A percentile compares a stretch with the other conserved stretches of the same genome.
Evolutionary conservation across 257 asterid species (phyloP).

Genomic region (Plantago ovata): DNA sequence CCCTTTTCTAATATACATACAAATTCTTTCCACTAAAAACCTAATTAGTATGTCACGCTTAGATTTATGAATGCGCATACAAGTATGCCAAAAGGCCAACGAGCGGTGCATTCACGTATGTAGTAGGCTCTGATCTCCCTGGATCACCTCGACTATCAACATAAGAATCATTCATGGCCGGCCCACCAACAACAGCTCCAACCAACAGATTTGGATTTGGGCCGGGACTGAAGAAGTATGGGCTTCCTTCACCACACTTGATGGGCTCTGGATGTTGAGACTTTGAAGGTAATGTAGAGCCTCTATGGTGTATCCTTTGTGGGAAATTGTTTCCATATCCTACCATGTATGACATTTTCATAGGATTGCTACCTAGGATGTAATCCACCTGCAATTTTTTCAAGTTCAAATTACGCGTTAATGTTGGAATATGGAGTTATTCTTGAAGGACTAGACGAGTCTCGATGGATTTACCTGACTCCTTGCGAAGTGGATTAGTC

Average conservation of each 20-base stretch:
- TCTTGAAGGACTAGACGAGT: neutral
- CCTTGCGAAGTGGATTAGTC: slow-evolving; percentile 29
- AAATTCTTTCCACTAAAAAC: too few relatives aligned
- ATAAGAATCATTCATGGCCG: slow-evolving; percentile 24
- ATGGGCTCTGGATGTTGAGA: slow-evolving; percentile 24
- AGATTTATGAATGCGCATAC: slow-evolving; percentile 4
- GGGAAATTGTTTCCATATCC: slow-evolving; percentile 44
- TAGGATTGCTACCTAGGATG: slow-evolving; percentile 43
- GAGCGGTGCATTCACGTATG: slow-evolving; percentile 47
- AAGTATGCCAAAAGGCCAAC: slow-evolving; percentile 44
- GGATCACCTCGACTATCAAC: slow-evolving; percentile 32
- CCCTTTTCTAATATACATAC: too few relatives aligned
- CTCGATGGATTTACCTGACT: slow-evolving; percentile 16
- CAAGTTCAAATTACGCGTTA: neutral
- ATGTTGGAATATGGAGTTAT: neutral
- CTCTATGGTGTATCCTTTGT: slow-evolving; percentile 45
- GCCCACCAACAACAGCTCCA: slow-evolving; percentile 49
- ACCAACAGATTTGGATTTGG: slow-evolving; percentile 38
- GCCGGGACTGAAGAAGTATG: slow-evolving; percentile 22
- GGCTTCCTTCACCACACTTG: slow-evolving; percentile 37
- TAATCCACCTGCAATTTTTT: slow-evolving; percentile 39
- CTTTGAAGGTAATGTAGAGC: slow-evolving; percentile 39
- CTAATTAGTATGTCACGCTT: too few relatives aligned
- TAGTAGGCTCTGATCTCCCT: slow-evolving; percentile 37
- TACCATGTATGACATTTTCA: slow-evolving; percentile 43